Base-by-base conservation (phyloP, 805 yeast species). In the Hermanozyma aechmeae region DNA sequence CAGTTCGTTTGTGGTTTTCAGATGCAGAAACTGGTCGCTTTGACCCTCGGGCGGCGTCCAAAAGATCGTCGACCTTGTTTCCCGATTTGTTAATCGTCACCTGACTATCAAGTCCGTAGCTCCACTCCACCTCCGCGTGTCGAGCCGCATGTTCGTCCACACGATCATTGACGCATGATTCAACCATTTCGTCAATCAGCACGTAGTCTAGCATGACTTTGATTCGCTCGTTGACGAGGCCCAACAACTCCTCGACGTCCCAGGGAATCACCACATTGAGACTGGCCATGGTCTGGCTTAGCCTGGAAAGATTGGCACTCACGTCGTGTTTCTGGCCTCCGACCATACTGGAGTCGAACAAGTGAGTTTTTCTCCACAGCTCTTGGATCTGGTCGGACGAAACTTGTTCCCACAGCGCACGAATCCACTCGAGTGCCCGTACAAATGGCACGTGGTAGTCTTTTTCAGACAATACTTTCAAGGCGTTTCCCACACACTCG, bases 131-230 rank as follows among this genome's bases (percentile, higher is more conserved):
- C n/a, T n/a, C n/a, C n/a, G n/a, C n/a, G n/a, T n/a, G n/a, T n/a
- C n/a, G n/a, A n/a, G n/a, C n/a, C n/a, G n/a, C n/a, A n/a, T 29
- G 31, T 13, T 27, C 28, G 13, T 46, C 51, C 31, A 73, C 76
- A 43, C 68, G 70, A 9, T 72, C 61, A 17, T 10, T 7, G 20
- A 7, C 7, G 36, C 80, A 73, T 43, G 79, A 68, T 15, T 73
- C 72, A 3, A 76, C 71, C 25, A 76, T 63, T 40, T 76, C 82
- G 29, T 68, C 76, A 24, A 72, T 72, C 13, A 80, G 73, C 8
- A 69, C 57, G 40, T 74, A 76, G 24, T 61, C 58, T 10, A 61
- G 42, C 1, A 65, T 58, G 13, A 61, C 56, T 33, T 61, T 61
- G 5, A 56, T 56, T 23, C 65, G 34, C 39, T 61, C 68, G 37